These are phyloP conservation scores for Leucoagaricus sp. DNA, from an alignment of 1,284 basidiomycete genomes.

Conservation along the genomic window DNA sequence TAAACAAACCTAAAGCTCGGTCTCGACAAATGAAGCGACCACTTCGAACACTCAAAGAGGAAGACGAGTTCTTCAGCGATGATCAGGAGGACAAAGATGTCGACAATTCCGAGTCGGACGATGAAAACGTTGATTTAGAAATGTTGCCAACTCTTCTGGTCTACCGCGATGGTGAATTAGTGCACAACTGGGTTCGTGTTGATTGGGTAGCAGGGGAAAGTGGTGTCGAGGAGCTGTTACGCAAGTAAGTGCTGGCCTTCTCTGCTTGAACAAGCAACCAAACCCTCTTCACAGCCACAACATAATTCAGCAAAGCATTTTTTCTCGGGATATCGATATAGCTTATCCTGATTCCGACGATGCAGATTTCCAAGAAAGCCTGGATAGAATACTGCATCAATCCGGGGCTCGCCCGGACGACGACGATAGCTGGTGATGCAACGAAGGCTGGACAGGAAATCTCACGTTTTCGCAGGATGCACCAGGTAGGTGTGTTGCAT, in stretches of 20 bases:
- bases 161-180: slow-evolving; percentile 80
- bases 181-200: slow-evolving; percentile 82
- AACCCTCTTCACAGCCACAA: background rate
- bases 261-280: background rate
- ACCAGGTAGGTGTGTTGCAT: no score
- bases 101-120: slow-evolving; percentile 38
- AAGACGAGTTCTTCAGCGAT: slow-evolving; percentile 45
- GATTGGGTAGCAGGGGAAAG: slow-evolving; percentile 78
- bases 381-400: slow-evolving; percentile 7
- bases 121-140: slow-evolving; percentile 71
- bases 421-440: background rate
- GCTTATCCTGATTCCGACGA: slow-evolving; percentile 10
- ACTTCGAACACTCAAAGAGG: slow-evolving; percentile 32
- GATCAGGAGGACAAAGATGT: slow-evolving; percentile 41
- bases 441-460: no score
- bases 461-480: no score
- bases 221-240: slow-evolving; percentile 68
- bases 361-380: slow-evolving; percentile 14
- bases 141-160: slow-evolving; percentile 83
- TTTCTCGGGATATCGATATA: slow-evolving; percentile 4
- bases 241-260: slow-evolving; percentile 45
- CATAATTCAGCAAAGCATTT: slow-evolving; percentile 4
- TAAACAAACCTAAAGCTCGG: slow-evolving; percentile 17
- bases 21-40: slow-evolving; percentile 18
- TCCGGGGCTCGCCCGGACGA: background rate